A percentile compares a stretch with the other conserved stretches of the same genome.
Evolutionary conservation across 768 basidiomycete species (phyloP).

Genomic region (Mycena venus): DNA sequence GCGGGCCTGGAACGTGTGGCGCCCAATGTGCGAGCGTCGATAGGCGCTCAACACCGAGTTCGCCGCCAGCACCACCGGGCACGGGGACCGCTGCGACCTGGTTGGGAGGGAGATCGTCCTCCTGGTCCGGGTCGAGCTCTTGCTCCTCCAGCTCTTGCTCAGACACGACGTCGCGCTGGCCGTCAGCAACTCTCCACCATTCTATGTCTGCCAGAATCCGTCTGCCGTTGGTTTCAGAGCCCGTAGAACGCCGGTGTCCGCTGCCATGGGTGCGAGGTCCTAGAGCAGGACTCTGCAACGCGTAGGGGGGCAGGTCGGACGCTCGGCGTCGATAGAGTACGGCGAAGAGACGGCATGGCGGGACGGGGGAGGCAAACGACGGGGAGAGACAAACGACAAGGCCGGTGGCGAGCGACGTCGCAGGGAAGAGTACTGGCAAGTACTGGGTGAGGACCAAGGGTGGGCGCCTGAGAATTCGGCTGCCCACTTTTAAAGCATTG

Average conservation of each 20-base stretch:
- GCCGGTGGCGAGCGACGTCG: conserved; percentile 14
- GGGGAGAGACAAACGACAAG: too few species aligned
- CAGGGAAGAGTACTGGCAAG: too few species aligned
- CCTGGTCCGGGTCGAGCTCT: conserved; percentile 56
- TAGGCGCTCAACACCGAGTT: conserved; percentile 55
- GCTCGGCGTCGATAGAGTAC: conserved; percentile 76
- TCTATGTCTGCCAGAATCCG: conserved; percentile 89
- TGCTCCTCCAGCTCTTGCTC: conserved; percentile 25
- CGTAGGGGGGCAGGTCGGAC: conserved; percentile 81
- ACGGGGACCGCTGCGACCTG: conserved; percentile 47
- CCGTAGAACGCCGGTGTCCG: conserved; percentile 74
- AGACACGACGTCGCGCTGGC: conserved; percentile 63
- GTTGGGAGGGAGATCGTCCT: conserved; percentile 56
- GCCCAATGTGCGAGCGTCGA: conserved; percentile 52
- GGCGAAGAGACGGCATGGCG: conserved; percentile 83
- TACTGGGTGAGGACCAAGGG: neutral
- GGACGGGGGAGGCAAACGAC: conserved; percentile 33
- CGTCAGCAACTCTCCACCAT: conserved; percentile 87
- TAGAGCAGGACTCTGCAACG: conserved; percentile 51
- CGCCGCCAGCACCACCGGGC: conserved; percentile 43
- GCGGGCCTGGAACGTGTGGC: conserved; percentile 38
- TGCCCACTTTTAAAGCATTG: neutral
- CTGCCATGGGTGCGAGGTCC: conserved; percentile 49
- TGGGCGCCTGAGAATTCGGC: neutral
- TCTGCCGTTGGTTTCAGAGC: conserved; percentile 73